Conservation (phyloP, 495 filamentous ascomycete species). For the Cercophora samala region DNA sequence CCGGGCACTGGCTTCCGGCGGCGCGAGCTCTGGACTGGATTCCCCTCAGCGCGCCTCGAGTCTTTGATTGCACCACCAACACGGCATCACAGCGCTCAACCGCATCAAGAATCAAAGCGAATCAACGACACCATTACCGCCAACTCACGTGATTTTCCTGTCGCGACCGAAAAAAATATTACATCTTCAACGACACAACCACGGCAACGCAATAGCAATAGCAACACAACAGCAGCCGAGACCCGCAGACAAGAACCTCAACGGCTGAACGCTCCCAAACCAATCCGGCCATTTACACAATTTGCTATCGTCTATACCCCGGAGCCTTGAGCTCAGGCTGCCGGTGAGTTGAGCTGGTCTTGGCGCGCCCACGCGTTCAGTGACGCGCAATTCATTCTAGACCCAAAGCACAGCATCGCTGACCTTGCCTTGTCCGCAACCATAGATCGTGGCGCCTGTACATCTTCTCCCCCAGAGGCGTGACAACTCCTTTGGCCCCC, state of each 20-base stretch:
- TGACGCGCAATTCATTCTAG: background rate
- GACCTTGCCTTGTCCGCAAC: background rate
- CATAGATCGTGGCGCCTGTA: conserved; percentile 51
- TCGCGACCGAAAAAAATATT: conserved; percentile 36
- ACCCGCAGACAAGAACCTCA: conserved; percentile 6
- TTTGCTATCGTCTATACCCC: conserved; percentile 7
- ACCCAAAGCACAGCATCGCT: background rate
- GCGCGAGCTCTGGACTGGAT: background rate
- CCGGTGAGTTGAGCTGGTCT: conserved; percentile 24
- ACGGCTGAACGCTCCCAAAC: conserved; percentile 12
- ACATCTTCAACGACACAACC: conserved; percentile 14
- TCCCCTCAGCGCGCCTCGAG: background rate
- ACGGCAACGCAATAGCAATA: background rate
- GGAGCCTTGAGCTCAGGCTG: conserved; percentile 26
- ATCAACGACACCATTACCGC: conserved; percentile 23
- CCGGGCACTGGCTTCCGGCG: background rate
- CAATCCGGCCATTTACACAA: conserved; percentile 4
- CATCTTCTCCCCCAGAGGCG: conserved; percentile 44
- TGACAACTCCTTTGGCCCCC: conserved; percentile 53
- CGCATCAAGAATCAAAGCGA: conserved; percentile 23
- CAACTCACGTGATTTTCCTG: conserved; percentile 39
- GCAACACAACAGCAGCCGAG: conserved; percentile 1
- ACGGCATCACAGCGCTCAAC: conserved; percentile 5
- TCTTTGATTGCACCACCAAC: background rate
- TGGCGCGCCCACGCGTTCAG: conserved; percentile 2